Evolutionary conservation across 2,329 filamentous ascomycete species (phyloP), one percentile per base, ranked within the genome.

Genomic region (Coccinonectria pachysandricola): DNA sequence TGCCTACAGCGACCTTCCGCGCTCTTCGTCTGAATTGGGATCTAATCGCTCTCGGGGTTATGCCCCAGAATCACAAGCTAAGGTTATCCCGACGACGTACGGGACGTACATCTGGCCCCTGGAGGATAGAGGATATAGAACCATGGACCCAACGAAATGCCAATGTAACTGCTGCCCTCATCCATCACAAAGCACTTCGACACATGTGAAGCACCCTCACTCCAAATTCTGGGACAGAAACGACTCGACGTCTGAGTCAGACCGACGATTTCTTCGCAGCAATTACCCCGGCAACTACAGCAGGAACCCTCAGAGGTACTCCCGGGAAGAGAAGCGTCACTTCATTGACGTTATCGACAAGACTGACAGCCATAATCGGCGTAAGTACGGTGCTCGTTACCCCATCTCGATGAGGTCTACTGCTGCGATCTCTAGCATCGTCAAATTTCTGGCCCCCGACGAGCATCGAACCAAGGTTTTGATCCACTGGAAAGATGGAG

Each of bases 141-240:
- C 23, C 23, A 23, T 28, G 26, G 40, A 46, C 13, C 43, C 40
- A 21, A 45, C 34, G 11, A 33, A 19, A 8, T 45, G 40, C 26
- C 26, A 23, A 13, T 45, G 42, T 31, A 39, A 28, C 24, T 45
- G 40, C 20, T 45, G 42, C 14, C 42, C 42, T 8, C 42, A 45
- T 30, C 42, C 42, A 12, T 27, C 23, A 10, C 34, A 27, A 24
- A 20, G 31, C 18, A 37, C 27, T n/a, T 26, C 27, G 23, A 17
- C 22, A 15, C 34, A 35, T 12, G 28, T 34, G 14, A 19, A 35
- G 18, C 26, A 20, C 20, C 34, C 10, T 15, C 18, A 13, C 23
- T 22, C 12, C 23, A 25, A 23, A 15, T 8, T 15, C 8, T 14
- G 19, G 12, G 4, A 11, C 10, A 17, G n/a, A n/a, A n/a, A n/a